Percentiles rank a stretch among this genome's conserved stretches.
These are phyloP conservation scores for Otatea glauca DNA, from an alignment of 176 grass and related monocot species.

Conservation along the genomic window DNA sequence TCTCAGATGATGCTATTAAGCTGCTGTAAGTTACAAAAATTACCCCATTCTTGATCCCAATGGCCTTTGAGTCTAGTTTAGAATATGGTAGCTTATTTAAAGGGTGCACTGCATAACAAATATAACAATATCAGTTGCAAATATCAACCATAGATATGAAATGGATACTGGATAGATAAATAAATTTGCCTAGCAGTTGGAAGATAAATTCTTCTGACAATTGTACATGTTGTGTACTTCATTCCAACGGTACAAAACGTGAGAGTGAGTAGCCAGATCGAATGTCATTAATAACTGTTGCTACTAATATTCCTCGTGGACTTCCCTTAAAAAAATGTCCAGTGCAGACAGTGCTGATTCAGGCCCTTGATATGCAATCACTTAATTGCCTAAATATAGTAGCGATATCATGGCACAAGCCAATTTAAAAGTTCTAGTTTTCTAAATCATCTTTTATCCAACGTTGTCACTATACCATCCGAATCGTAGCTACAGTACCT, in stretches of 20 bases:
- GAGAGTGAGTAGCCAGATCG: not conserved
- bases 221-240: conserved; percentile 3
- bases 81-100: conserved; percentile 99
- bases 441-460: not conserved
- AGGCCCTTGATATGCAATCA: conserved; percentile 12
- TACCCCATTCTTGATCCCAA: conserved; percentile 92
- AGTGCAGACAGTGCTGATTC: not conserved
- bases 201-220: conserved; percentile 13
- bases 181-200: conserved; percentile 36
- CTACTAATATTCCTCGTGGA: conserved; percentile 15
- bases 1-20: conserved; percentile 95
- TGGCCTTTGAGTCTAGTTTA: conserved; percentile 97
- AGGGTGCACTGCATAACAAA: conserved; percentile 89
- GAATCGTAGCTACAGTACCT: not conserved
- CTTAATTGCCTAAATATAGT: conserved; percentile 7
- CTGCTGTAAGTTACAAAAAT: conserved; percentile 99
- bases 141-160: conserved; percentile 27
- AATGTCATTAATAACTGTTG: not conserved
- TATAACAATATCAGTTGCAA: conserved; percentile 41
- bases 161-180: conserved; percentile 7
- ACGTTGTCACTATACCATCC: not conserved
- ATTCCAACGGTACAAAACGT: conserved; percentile 1
- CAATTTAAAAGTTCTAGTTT: not conserved
- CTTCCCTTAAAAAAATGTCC: conserved; percentile 13
- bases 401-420: not conserved